These are phyloP conservation scores for Diaporthe citriasiana DNA, from an alignment of 2,329 filamentous ascomycete species.

Conservation along the genomic window DNA sequence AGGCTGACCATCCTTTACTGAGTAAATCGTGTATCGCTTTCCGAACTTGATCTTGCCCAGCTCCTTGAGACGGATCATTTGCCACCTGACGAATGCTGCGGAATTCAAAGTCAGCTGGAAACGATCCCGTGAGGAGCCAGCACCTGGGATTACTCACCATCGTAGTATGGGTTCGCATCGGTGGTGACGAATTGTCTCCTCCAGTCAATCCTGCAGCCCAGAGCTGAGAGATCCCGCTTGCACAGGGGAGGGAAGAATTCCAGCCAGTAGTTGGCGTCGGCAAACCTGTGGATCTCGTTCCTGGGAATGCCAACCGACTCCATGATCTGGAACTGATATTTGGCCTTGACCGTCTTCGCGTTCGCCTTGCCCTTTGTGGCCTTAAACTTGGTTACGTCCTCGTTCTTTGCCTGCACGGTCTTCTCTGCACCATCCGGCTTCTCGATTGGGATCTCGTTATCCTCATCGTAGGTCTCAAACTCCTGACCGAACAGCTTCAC, in stretches of 20 bases:
- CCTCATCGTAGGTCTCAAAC: slow-evolving; percentile 82
- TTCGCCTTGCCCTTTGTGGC: slow-evolving; percentile 94
- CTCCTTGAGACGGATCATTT: slow-evolving; percentile 93
- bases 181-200: slow-evolving; percentile 93
- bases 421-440: slow-evolving; percentile 73
- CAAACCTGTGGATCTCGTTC: slow-evolving; percentile 93
- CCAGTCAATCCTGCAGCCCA: slow-evolving; percentile 94
- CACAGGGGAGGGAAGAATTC: slow-evolving; percentile 90
- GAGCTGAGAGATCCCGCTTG: slow-evolving; percentile 82
- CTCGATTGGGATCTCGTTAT: slow-evolving; percentile 64
- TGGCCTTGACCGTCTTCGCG: slow-evolving; percentile 90
- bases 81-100: slow-evolving; percentile 87
- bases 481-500: slow-evolving; percentile 89
- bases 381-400: slow-evolving; percentile 91
- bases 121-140: not conserved
- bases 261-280: slow-evolving; percentile 93
- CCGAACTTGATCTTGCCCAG: slow-evolving; percentile 94
- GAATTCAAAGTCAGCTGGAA: not conserved
- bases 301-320: slow-evolving; percentile 86
- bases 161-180: slow-evolving; percentile 96
- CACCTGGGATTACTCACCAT: slow-evolving; percentile 57
- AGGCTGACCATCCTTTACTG: slow-evolving; percentile 87
- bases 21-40: slow-evolving; percentile 90
- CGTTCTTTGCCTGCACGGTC: slow-evolving; percentile 70
- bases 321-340: slow-evolving; percentile 96